These are phyloP conservation scores for Pythium pectinolyticum DNA, from an alignment of 352 stramenopile genomes.

Conservation along the genomic window DNA sequence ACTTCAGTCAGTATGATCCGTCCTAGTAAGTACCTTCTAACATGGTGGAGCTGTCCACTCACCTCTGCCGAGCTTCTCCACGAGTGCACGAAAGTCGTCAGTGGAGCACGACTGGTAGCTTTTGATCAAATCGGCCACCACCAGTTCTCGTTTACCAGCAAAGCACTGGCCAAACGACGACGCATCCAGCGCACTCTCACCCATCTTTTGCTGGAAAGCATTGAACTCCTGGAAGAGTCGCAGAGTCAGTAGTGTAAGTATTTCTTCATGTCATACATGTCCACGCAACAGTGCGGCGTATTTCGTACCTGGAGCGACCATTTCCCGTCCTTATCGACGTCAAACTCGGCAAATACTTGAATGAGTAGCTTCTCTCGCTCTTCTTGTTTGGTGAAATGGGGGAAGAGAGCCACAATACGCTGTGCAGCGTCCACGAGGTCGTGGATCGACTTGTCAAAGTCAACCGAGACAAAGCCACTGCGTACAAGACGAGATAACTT, in stretches of 20 bases:
- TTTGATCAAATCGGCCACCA: slow-evolving; percentile 34
- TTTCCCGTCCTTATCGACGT: slow-evolving; percentile 37
- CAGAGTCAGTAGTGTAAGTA: not conserved
- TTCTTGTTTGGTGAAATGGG: slow-evolving; percentile 39
- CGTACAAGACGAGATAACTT: slow-evolving; percentile 28
- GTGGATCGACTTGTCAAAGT: slow-evolving; percentile 41
- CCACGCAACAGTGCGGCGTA: not conserved
- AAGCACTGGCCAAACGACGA: slow-evolving; percentile 43
- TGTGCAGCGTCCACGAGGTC: slow-evolving; percentile 35
- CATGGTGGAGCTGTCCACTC: too few relatives aligned
- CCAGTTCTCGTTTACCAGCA: slow-evolving; percentile 24
- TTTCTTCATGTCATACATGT: not conserved
- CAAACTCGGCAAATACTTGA: slow-evolving; percentile 47
- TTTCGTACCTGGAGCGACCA: slow-evolving; percentile 39
- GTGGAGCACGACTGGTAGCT: slow-evolving; percentile 42
- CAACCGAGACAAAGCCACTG: slow-evolving; percentile 35
- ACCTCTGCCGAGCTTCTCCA: slow-evolving; percentile 45
- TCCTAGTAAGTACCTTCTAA: too few relatives aligned
- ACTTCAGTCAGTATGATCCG: not conserved
- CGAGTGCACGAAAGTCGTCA: slow-evolving; percentile 37
- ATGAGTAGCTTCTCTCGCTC: slow-evolving; percentile 40
- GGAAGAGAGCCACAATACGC: slow-evolving; percentile 20
- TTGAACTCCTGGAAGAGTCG: slow-evolving; percentile 79
- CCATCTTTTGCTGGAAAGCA: slow-evolving; percentile 49
- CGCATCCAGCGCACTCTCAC: slow-evolving; percentile 42